Conservation (phyloP, 1,284 basidiomycete species). For the Marasmius oreades region DNA sequence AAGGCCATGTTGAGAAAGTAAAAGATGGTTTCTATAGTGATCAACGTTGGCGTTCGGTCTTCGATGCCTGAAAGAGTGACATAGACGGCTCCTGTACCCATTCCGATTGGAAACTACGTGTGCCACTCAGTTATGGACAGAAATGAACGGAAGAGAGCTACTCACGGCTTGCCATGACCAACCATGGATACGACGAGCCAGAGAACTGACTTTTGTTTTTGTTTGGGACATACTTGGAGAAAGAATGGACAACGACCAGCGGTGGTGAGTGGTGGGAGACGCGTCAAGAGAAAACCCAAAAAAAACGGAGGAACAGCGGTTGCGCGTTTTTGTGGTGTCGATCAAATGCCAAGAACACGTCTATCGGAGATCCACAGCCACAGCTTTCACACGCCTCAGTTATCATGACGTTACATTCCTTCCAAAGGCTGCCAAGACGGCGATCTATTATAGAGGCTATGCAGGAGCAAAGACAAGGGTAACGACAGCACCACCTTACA, state of each 20-base stretch:
- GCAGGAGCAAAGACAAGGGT: too few relatives aligned
- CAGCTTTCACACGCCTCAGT: too few relatives aligned
- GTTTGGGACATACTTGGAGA: neutral
- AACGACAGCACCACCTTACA: too few relatives aligned
- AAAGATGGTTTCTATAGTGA: constrained; percentile 38
- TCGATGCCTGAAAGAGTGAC: constrained; percentile 40
- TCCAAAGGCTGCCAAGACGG: too few relatives aligned
- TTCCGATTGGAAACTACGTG: constrained; percentile 43
- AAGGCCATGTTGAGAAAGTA: constrained; percentile 44
- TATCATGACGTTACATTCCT: too few relatives aligned
- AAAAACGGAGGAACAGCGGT: neutral
- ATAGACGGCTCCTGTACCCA: constrained; percentile 49
- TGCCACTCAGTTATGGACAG: neutral
- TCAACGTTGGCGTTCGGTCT: constrained; percentile 29
- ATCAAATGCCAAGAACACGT: neutral
- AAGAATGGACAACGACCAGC: neutral
- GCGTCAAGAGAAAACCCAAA: neutral
- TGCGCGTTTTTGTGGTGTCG: too few relatives aligned
- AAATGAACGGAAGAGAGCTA: constrained; percentile 3
- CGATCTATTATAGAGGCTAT: too few relatives aligned
- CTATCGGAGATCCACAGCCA: neutral
- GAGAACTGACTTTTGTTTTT: constrained; percentile 20
- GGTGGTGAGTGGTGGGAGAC: too few relatives aligned
- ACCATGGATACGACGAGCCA: constrained; percentile 43
- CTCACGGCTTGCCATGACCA: constrained; percentile 49